A percentile compares a stretch with the other conserved stretches of the same genome.
Conservation (phyloP, 306 rosid genomes). For the Cercis canadensis region DNA sequence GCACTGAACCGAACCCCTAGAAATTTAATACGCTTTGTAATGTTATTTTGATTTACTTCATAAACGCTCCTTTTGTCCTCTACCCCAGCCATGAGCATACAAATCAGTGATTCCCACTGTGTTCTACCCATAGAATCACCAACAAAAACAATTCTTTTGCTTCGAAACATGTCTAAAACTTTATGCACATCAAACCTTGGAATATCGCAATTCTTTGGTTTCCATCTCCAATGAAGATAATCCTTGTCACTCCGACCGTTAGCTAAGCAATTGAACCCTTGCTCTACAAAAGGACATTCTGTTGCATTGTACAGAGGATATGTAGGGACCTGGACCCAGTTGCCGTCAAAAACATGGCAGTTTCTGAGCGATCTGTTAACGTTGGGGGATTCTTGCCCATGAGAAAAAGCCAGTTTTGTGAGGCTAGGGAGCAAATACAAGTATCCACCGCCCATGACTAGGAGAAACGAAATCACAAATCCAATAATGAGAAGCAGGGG, state of each 20-base stretch:
- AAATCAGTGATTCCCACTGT: conserved; percentile 88
- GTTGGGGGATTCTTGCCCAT: conserved; percentile 39
- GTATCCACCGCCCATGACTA: conserved; percentile 67
- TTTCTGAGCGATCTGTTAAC: conserved; percentile 36
- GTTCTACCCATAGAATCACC: conserved; percentile 97
- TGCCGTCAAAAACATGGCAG: conserved; percentile 73
- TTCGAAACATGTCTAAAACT: conserved; percentile 59
- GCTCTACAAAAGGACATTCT: conserved; percentile 82
- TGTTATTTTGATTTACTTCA: conserved; percentile 73
- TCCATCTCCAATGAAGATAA: conserved; percentile 85
- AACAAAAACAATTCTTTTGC: conserved; percentile 79
- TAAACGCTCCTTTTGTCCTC: conserved; percentile 74
- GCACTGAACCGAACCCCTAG: conserved; percentile 78
- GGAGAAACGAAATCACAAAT: conserved; percentile 61
- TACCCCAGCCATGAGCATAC: conserved; percentile 86
- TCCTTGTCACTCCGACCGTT: conserved; percentile 70
- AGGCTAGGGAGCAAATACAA: conserved; percentile 66
- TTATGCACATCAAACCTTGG: conserved; percentile 56
- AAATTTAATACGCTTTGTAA: conserved; percentile 68
- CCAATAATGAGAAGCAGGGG: conserved; percentile 55
- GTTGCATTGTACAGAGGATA: conserved; percentile 78
- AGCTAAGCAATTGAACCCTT: conserved; percentile 76
- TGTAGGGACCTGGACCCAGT: conserved; percentile 57
- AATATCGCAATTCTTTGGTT: conserved; percentile 64
- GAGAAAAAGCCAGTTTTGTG: conserved; percentile 47